Evolutionary conservation across 2,329 filamentous ascomycete genomes (phyloP).

Genomic region (Aspergillus japonicus): DNA sequence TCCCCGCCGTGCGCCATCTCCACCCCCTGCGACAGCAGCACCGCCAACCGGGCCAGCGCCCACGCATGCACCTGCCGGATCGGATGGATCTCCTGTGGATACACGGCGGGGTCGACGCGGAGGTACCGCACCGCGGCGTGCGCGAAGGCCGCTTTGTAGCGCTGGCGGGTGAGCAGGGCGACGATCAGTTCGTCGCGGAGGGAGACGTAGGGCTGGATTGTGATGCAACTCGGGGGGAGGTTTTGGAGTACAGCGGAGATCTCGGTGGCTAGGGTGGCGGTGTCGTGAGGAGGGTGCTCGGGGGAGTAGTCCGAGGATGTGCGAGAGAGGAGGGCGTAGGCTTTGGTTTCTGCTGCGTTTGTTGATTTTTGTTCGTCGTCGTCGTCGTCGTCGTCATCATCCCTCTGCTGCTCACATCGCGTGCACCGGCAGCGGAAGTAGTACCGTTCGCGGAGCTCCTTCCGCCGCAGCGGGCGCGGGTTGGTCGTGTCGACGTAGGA

Average conservation of each 20-base stretch:
- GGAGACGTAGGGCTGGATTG: slow-evolving; percentile 55
- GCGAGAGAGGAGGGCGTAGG: slow-evolving; percentile 16
- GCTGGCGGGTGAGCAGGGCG: slow-evolving; percentile 43
- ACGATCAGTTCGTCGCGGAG: slow-evolving; percentile 56
- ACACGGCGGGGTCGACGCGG: slow-evolving; percentile 53
- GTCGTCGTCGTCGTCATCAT: too few relatives aligned
- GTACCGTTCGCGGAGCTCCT: slow-evolving; percentile 55
- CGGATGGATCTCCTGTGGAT: slow-evolving; percentile 51
- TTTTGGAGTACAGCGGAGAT: slow-evolving; percentile 28
- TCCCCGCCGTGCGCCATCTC: slow-evolving; percentile 14
- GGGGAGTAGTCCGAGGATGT: too few relatives aligned
- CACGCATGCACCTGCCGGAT: slow-evolving; percentile 52
- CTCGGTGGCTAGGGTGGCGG: not conserved
- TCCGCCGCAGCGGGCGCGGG: slow-evolving; percentile 51
- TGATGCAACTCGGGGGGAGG: slow-evolving; percentile 47
- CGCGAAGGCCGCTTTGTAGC: slow-evolving; percentile 50
- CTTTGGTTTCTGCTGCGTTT: slow-evolving; percentile 21
- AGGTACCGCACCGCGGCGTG: slow-evolving; percentile 54
- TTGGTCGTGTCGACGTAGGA: slow-evolving; percentile 61
- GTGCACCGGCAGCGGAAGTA: slow-evolving; percentile 59
- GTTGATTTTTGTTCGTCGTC: slow-evolving; percentile 6
- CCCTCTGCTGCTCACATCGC: slow-evolving; percentile 45
- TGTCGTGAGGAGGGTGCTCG: not conserved
- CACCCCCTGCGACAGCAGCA: slow-evolving; percentile 27
- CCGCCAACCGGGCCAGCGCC: slow-evolving; percentile 33